A percentile compares a stretch with the other conserved stretches of the same genome.
Evolutionary conservation across 495 filamentous ascomycete genomes (phyloP).

Genomic region (Niebla homalea): DNA sequence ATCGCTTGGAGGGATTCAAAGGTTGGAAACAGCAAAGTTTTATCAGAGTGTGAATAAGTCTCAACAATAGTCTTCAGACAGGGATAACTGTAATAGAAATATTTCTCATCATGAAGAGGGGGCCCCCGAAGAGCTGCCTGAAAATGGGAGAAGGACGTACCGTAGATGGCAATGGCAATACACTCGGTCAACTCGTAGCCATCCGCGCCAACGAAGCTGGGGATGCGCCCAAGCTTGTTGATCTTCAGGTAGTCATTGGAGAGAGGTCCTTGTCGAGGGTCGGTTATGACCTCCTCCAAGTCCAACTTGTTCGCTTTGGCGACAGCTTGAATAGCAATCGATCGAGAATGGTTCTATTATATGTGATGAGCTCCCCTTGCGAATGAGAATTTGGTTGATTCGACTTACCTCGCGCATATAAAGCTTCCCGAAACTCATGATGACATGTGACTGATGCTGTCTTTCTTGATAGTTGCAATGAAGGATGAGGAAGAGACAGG

Average conservation of each 20-base stretch:
- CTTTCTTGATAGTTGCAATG: neutral
- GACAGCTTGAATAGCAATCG: conserved; percentile 73
- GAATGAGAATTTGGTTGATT: conserved; percentile 1
- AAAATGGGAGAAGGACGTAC: conserved; percentile 45
- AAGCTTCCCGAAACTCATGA: conserved; percentile 91
- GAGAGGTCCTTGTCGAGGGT: conserved; percentile 41
- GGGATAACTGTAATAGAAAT: conserved; percentile 86
- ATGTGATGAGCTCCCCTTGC: conserved; percentile 9
- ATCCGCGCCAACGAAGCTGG: conserved; percentile 84
- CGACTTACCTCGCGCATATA: conserved; percentile 68
- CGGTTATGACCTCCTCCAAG: conserved; percentile 64
- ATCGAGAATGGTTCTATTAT: conserved; percentile 71
- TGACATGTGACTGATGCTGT: conserved; percentile 20
- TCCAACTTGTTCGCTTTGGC: conserved; percentile 94
- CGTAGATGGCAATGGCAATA: conserved; percentile 93
- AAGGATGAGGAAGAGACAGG: neutral
- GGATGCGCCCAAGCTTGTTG: conserved; percentile 81
- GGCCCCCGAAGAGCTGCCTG: neutral
- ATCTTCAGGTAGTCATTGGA: conserved; percentile 64
- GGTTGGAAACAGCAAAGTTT: conserved; percentile 23
- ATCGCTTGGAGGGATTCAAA: conserved; percentile 1
- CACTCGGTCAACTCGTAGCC: conserved; percentile 79
- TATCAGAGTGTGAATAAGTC: conserved; percentile 49
- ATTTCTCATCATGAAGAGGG: conserved; percentile 62
- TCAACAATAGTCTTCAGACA: conserved; percentile 93